phyloP scores from a whole-genome alignment of 495 filamentous ascomycete species.

The Mytilinidion resinicola region DNA sequence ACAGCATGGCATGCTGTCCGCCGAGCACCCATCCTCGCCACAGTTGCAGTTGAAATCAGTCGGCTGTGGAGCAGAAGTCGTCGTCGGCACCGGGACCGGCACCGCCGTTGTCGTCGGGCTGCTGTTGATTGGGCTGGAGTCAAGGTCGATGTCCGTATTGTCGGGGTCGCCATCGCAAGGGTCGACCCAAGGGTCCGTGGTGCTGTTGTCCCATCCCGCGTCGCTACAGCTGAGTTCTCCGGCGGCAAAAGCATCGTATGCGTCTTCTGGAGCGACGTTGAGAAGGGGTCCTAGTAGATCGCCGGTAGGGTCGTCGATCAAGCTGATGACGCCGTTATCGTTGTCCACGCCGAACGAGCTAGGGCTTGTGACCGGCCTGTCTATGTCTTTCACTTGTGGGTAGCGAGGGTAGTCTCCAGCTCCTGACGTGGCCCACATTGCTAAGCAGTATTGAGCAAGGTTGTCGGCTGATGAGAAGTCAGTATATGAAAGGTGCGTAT shows the following conservation, averaged over 20 bases:
- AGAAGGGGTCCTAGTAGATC: background rate
- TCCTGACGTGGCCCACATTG: background rate
- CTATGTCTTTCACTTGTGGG: slow-evolving; percentile 1
- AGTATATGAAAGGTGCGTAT: no score
- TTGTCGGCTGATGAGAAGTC: slow-evolving; percentile 1
- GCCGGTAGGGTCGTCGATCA: background rate
- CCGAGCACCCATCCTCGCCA: slow-evolving; percentile 1
- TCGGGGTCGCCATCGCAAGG: no score
- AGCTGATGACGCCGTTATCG: slow-evolving; percentile 6
- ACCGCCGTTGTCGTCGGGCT: background rate
- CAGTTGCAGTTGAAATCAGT: slow-evolving; percentile 6
- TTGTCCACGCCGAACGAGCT: background rate
- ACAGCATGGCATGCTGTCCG: slow-evolving; percentile 4
- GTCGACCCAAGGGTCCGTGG: no score
- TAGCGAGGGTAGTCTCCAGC: slow-evolving; percentile 1
- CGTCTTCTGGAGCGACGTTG: background rate
- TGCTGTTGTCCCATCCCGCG: no score
- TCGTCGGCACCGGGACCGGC: background rate
- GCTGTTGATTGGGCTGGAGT: no score
- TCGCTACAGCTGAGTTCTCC: slow-evolving; percentile 3
- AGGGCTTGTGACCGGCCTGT: background rate
- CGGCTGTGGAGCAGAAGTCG: background rate
- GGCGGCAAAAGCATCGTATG: background rate
- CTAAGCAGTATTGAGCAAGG: slow-evolving; percentile 6
- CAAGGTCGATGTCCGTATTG: no score